Evolutionary conservation across 768 basidiomycete species (phyloP).

Genomic region (Boletus rex-veris): DNA sequence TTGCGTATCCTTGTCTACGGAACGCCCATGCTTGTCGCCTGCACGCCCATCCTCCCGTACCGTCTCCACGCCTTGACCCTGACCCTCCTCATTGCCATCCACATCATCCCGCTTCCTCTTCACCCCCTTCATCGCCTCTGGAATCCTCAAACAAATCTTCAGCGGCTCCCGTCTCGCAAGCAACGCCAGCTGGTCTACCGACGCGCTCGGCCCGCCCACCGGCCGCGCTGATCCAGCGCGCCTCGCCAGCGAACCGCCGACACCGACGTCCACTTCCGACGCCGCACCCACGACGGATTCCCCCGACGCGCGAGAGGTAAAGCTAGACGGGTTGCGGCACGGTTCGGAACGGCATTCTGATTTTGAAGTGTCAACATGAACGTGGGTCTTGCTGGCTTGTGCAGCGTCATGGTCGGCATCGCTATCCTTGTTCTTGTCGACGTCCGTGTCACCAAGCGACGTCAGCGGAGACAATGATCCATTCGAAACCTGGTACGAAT

Average conservation of each 20-base stretch:
- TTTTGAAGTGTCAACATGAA: no score
- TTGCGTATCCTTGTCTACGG: not conserved
- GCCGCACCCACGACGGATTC: not conserved
- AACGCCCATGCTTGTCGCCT: not conserved
- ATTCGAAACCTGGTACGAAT: not conserved
- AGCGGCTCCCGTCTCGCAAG: constrained; percentile 16
- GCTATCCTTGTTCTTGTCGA: not conserved
- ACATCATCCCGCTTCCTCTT: constrained; percentile 16
- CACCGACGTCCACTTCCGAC: not conserved
- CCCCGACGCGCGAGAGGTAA: no score
- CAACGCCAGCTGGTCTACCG: constrained; percentile 11
- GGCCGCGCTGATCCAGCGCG: not conserved
- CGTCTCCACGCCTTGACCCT: not conserved
- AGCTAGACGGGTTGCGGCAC: not conserved
- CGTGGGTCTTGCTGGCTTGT: no score
- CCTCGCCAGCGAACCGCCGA: no score
- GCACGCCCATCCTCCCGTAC: not conserved
- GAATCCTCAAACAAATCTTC: constrained; percentile 9
- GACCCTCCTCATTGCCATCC: no score
- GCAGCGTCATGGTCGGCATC: no score
- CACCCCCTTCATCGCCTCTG: not conserved
- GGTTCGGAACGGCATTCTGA: not conserved
- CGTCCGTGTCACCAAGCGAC: constrained; percentile 7
- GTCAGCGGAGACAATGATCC: constrained; percentile 15
- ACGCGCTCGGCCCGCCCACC: constrained; percentile 21